A percentile compares a stretch with the other conserved stretches of the same genome.
Conservation (phyloP, 495 filamentous ascomycete genomes). For the Daldinia grandis region DNA sequence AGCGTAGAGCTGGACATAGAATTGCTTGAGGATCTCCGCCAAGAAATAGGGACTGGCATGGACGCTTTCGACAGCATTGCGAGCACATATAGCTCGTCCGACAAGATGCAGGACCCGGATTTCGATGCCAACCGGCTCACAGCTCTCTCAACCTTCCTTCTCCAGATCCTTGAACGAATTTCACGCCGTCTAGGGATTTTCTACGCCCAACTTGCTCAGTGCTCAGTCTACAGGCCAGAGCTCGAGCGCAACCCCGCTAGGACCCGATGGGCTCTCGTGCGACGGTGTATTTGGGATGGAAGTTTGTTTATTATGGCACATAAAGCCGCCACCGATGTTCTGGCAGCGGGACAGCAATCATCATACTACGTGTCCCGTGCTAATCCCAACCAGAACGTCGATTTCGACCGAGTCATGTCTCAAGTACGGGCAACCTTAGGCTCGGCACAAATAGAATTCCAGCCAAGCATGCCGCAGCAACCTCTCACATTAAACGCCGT, state of each 20-base stretch:
- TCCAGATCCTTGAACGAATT: slow-evolving; percentile 59
- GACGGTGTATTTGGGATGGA: slow-evolving; percentile 54
- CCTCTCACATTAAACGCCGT: slow-evolving; percentile 50
- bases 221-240: slow-evolving; percentile 55
- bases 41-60: slow-evolving; percentile 60
- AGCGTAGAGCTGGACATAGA: slow-evolving; percentile 58
- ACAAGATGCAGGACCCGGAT: slow-evolving; percentile 33
- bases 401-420: slow-evolving; percentile 57
- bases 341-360: slow-evolving; percentile 42
- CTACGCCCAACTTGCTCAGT: slow-evolving; percentile 55
- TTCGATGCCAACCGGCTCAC: slow-evolving; percentile 43
- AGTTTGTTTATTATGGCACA: slow-evolving; percentile 58
- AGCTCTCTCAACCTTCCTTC: slow-evolving; percentile 55
- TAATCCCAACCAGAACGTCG: slow-evolving; percentile 43
- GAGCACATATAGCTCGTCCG: slow-evolving; percentile 33
- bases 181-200: slow-evolving; percentile 57
- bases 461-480: slow-evolving; percentile 22
- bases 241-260: slow-evolving; percentile 59
- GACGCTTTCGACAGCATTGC: slow-evolving; percentile 58
- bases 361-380: slow-evolving; percentile 38
- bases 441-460: slow-evolving; percentile 33
- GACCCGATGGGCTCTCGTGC: slow-evolving; percentile 57
- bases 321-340: slow-evolving; percentile 47
- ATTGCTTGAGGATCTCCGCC: slow-evolving; percentile 59
- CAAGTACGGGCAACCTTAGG: slow-evolving; percentile 49